Conservation (phyloP, 345 rosid species). For the Carallia pectinifolia region DNA sequence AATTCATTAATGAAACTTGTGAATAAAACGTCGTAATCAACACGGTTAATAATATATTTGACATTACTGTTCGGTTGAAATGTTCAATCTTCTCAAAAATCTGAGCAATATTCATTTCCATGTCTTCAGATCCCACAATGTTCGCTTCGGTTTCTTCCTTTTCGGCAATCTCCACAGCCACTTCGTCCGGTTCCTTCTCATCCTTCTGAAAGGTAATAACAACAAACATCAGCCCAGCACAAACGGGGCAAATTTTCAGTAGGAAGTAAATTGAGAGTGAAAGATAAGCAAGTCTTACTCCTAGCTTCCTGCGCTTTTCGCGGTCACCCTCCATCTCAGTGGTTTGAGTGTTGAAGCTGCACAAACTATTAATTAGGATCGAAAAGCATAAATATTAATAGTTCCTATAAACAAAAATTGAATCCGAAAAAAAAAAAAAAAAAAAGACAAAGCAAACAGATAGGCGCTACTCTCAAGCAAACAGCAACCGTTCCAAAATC, state of each 20-base stretch:
- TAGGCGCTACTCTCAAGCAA: too few relatives aligned
- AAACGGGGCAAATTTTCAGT: neutral
- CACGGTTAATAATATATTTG: neutral
- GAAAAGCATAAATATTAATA: too few relatives aligned
- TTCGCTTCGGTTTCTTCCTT: conserved; percentile 54
- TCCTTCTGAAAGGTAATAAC: conserved; percentile 37
- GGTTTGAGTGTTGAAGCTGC: too few relatives aligned
- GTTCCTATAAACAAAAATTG: too few relatives aligned
- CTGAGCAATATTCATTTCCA: conserved; percentile 57
- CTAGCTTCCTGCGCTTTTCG: neutral
- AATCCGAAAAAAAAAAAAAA: too few relatives aligned
- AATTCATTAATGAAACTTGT: too few relatives aligned
- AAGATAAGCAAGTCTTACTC: conserved; percentile 35
- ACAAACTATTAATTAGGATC: too few relatives aligned
- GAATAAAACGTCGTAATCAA: too few relatives aligned
- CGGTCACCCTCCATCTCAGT: too few relatives aligned
- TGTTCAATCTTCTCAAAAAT: conserved; percentile 71
- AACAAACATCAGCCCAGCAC: neutral
- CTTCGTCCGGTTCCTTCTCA: conserved; percentile 44
- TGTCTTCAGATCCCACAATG: conserved; percentile 68
- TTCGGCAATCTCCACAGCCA: conserved; percentile 33
- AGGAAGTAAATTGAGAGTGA: neutral
- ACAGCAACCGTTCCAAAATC: too few relatives aligned
- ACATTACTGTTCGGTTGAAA: conserved; percentile 68
- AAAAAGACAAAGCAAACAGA: too few relatives aligned